These are phyloP conservation scores for Stemphylium lycopersici DNA, from an alignment of 2,329 filamentous ascomycete genomes.

Conservation along the genomic window DNA sequence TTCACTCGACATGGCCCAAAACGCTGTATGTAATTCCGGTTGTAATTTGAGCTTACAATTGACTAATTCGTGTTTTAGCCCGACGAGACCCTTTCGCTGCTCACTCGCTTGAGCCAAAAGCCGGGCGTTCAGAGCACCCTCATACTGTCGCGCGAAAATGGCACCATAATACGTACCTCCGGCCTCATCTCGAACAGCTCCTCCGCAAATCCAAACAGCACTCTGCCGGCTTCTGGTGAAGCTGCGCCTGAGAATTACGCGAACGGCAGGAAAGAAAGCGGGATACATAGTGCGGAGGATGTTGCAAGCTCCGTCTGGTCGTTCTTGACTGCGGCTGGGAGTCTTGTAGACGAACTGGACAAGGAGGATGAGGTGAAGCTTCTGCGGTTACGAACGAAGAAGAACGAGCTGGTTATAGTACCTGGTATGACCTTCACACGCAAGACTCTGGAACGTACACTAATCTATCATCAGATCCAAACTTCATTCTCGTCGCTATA, in stretches of 20 bases:
- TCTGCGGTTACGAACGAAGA: conserved; percentile 78
- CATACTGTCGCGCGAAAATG: conserved; percentile 73
- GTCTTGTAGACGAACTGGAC: conserved; percentile 74
- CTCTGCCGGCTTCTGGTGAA: conserved; percentile 44
- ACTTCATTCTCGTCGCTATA: conserved; percentile 79
- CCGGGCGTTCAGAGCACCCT: conserved; percentile 79
- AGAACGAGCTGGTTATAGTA: conserved; percentile 83
- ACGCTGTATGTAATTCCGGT: conserved; percentile 35
- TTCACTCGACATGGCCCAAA: conserved; percentile 34
- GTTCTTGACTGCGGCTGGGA: conserved; percentile 72
- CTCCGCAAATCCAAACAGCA: conserved; percentile 53
- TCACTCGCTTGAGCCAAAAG: conserved; percentile 76
- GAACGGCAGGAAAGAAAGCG: conserved; percentile 49
- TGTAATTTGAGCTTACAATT: too few species aligned
- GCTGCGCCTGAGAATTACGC: conserved; percentile 37
- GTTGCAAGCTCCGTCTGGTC: conserved; percentile 78
- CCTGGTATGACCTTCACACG: conserved; percentile 55
- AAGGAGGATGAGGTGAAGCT: conserved; percentile 79
- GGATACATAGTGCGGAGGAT: conserved; percentile 70
- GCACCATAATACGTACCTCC: conserved; percentile 75
- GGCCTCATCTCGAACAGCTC: conserved; percentile 69
- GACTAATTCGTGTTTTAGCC: conserved; percentile 31
- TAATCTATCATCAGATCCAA: conserved; percentile 60
- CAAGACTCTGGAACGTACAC: not conserved
- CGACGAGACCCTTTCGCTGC: conserved; percentile 67